Conservation (phyloP, 495 filamentous ascomycete genomes). For the Cenococcum geophilum region DNA sequence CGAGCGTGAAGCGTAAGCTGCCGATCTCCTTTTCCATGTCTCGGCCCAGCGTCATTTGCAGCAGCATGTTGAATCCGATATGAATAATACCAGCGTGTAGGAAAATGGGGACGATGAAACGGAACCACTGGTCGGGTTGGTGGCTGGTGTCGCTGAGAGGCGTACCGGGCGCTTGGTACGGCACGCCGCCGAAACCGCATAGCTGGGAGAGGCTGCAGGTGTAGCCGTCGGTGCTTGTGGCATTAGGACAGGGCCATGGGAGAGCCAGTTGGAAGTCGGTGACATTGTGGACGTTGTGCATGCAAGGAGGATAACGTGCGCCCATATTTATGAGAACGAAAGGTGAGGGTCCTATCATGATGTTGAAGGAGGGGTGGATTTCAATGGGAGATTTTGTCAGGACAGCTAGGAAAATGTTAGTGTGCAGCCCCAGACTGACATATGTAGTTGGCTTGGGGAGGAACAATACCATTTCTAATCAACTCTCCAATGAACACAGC, state of each 20-base stretch:
- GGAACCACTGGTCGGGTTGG: slow-evolving; percentile 88
- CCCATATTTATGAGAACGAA: slow-evolving; percentile 95
- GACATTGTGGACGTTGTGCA: slow-evolving; percentile 72
- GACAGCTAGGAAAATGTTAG: slow-evolving; percentile 42
- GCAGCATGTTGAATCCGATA: slow-evolving; percentile 88
- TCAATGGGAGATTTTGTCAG: slow-evolving; percentile 74
- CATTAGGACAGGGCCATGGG: slow-evolving; percentile 69
- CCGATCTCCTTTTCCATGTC: slow-evolving; percentile 91
- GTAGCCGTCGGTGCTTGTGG: slow-evolving; percentile 49
- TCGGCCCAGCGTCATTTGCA: slow-evolving; percentile 77
- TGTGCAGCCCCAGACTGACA: slow-evolving; percentile 27
- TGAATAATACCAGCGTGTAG: slow-evolving; percentile 89
- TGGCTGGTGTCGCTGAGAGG: slow-evolving; percentile 41
- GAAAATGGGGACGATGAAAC: slow-evolving; percentile 95
- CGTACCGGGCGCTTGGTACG: slow-evolving; percentile 48
- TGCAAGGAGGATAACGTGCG: slow-evolving; percentile 85
- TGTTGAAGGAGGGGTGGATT: slow-evolving; percentile 81
- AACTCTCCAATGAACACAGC: slow-evolving; percentile 88
- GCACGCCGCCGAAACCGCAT: slow-evolving; percentile 73
- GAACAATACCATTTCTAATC: slow-evolving; percentile 64
- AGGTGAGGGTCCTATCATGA: slow-evolving; percentile 90
- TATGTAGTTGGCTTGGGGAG: background rate
- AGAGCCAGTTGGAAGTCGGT: slow-evolving; percentile 41
- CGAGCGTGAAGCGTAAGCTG: slow-evolving; percentile 72
- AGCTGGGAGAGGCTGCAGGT: slow-evolving; percentile 67